A percentile compares a stretch with the other conserved stretches of the same genome.
Conservation (phyloP, 495 filamentous ascomycete species). For the Aspergillus kassunensis region DNA sequence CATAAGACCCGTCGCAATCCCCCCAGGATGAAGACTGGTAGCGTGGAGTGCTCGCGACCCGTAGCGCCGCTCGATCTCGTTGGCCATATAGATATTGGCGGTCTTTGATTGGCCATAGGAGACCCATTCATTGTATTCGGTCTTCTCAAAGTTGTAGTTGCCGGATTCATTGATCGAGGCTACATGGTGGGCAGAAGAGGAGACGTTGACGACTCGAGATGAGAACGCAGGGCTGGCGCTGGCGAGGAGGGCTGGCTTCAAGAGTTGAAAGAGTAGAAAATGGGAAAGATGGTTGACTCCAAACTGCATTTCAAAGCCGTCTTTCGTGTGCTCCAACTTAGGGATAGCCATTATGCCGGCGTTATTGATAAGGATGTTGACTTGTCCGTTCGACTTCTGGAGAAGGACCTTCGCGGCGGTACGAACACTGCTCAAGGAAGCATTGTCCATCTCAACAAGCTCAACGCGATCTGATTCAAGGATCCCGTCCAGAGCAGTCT, state of each 20-base stretch:
- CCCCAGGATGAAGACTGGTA: slow-evolving; percentile 35
- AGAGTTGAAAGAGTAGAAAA: not conserved
- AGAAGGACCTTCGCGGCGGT: not conserved
- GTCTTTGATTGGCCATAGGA: slow-evolving; percentile 34
- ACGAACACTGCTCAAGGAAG: not conserved
- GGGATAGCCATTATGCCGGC: not conserved
- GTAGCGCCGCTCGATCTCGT: slow-evolving; percentile 37
- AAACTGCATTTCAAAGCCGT: not conserved
- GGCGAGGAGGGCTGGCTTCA: not conserved
- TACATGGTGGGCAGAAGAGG: not conserved
- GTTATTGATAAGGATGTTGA: not conserved
- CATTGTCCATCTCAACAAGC: not conserved
- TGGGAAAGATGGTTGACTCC: not conserved
- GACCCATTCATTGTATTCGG: slow-evolving; percentile 29
- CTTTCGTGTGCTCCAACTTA: not conserved
- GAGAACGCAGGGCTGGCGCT: not conserved
- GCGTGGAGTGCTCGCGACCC: slow-evolving; percentile 31
- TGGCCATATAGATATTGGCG: slow-evolving; percentile 38
- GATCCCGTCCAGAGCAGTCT: slow-evolving; percentile 1
- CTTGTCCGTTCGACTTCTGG: not conserved
- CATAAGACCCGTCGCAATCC: slow-evolving; percentile 23
- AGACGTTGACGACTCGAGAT: not conserved
- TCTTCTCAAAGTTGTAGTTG: slow-evolving; percentile 29
- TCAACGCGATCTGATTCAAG: slow-evolving; percentile 16
- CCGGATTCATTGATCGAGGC: not conserved